Evolutionary conservation across 2,329 filamentous ascomycete genomes (phyloP).

Genomic region (Aspergillus sp.): DNA sequence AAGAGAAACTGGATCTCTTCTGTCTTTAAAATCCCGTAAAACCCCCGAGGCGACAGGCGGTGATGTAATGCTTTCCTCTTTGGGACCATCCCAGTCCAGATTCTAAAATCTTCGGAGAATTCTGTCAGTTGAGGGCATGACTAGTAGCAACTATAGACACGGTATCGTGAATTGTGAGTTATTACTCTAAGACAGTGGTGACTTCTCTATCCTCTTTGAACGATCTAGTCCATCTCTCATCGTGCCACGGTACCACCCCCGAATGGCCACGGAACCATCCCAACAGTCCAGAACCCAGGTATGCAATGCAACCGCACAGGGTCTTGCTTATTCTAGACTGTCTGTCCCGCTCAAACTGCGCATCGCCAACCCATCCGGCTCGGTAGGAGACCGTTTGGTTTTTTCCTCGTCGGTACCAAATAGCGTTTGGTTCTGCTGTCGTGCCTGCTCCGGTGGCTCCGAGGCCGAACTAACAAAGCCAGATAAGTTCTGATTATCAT

Average conservation of each 20-base stretch:
- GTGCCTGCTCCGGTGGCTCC: constrained; percentile 38
- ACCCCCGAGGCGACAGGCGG: neutral
- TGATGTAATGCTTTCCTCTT: neutral
- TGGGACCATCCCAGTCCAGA: neutral
- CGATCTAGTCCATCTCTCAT: no score
- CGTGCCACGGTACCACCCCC: no score
- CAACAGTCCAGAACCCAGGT: no score
- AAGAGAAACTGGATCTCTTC: neutral
- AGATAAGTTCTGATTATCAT: constrained; percentile 30
- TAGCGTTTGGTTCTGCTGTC: constrained; percentile 22
- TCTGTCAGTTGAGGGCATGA: neutral
- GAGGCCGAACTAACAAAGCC: constrained; percentile 41
- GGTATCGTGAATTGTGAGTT: no score
- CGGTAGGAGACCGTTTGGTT: constrained; percentile 7
- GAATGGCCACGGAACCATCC: no score
- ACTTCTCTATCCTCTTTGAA: no score
- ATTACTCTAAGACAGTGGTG: no score
- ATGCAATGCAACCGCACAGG: no score
- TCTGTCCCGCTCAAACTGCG: constrained; percentile 28
- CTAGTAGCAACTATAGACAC: no score
- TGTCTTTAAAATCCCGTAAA: neutral
- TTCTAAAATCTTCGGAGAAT: neutral
- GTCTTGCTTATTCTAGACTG: neutral
- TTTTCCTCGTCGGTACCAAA: constrained; percentile 8
- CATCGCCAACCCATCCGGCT: constrained; percentile 35